Evolutionary conservation across 441 rosid genomes (phyloP).

Genomic region (Eutrema salsugineum): DNA sequence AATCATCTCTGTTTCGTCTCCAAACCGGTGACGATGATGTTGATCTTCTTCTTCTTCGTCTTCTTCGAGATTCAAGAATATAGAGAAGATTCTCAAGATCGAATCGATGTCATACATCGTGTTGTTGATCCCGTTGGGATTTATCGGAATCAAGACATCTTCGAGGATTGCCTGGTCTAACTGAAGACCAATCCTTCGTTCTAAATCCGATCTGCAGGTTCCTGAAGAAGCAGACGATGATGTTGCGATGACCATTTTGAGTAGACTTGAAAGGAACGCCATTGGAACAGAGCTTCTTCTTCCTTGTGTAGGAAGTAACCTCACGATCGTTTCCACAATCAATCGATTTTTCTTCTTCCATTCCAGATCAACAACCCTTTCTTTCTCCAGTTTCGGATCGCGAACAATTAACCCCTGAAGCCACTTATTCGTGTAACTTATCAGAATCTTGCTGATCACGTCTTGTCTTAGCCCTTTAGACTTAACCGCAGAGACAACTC

Average conservation of each 20-base stretch:
- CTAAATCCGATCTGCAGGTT: constrained; percentile 81
- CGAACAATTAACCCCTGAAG: constrained; percentile 66
- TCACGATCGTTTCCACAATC: constrained; percentile 68
- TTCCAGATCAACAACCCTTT: constrained; percentile 57
- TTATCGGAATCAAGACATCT: constrained; percentile 78
- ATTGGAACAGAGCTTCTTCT: constrained; percentile 83
- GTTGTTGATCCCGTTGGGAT: constrained; percentile 50
- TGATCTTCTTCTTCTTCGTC: constrained; percentile 41
- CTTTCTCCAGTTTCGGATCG: constrained; percentile 61
- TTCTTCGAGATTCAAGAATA: constrained; percentile 69
- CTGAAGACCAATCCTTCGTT: constrained; percentile 86
- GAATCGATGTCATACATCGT: constrained; percentile 77
- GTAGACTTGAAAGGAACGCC: constrained; percentile 86
- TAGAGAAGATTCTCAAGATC: constrained; percentile 77
- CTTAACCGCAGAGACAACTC: constrained; percentile 75
- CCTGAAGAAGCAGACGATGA: constrained; percentile 45
- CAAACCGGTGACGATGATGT: constrained; percentile 49
- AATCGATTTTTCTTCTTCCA: constrained; percentile 71
- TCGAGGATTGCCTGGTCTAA: constrained; percentile 94
- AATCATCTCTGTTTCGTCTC: constrained; percentile 79
- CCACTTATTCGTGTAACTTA: constrained; percentile 75
- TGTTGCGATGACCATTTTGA: constrained; percentile 63
- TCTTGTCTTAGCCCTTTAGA: constrained; percentile 94
- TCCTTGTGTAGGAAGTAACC: constrained; percentile 81
- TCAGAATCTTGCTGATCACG: constrained; percentile 86